These are phyloP conservation scores for Wickerhamomyces canadensis DNA, from an alignment of 805 yeast species.

Conservation along the genomic window DNA sequence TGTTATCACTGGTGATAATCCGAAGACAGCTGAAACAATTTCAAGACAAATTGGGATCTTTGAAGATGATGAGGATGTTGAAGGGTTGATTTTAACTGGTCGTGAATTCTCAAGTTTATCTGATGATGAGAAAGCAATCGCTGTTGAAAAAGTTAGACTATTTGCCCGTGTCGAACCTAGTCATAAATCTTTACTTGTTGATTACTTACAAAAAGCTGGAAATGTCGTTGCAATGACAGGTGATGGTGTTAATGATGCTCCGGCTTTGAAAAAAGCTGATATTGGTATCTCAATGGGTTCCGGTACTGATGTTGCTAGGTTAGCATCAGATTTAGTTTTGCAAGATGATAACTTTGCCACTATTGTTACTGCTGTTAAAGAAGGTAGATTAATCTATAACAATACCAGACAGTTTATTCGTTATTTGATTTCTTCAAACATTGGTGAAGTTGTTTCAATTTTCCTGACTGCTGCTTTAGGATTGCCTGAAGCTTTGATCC, in stretches of 20 bases:
- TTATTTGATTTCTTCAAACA: conserved; percentile 45
- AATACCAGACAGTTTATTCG: conserved; percentile 37
- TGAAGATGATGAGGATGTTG: conserved; percentile 21
- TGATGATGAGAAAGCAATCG: conserved; percentile 33
- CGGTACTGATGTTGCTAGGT: conserved; percentile 57
- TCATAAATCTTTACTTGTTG: conserved; percentile 48
- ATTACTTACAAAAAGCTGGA: conserved; percentile 37
- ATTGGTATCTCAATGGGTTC: conserved; percentile 62
- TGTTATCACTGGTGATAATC: conserved; percentile 51
- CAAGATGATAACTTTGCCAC: conserved; percentile 54
- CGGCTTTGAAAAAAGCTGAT: conserved; percentile 56
- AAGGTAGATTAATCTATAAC: conserved; percentile 44
- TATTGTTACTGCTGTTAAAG: conserved; percentile 49
- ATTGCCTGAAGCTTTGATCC: conserved; percentile 47
- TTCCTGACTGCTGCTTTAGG: conserved; percentile 49
- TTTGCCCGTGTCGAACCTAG: conserved; percentile 55
- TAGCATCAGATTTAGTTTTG: conserved; percentile 52
- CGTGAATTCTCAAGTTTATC: conserved; percentile 30
- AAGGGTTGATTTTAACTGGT: conserved; percentile 32
- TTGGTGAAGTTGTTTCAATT: conserved; percentile 53
- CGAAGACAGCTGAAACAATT: conserved; percentile 46
- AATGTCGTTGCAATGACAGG: conserved; percentile 62
- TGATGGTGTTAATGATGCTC: conserved; percentile 63
- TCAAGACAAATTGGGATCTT: conserved; percentile 39
- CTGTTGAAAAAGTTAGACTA: conserved; percentile 38